phyloP scores from a whole-genome alignment of 2,329 filamentous ascomycete genomes.

The Stagonosporopsis vannaccii region DNA sequence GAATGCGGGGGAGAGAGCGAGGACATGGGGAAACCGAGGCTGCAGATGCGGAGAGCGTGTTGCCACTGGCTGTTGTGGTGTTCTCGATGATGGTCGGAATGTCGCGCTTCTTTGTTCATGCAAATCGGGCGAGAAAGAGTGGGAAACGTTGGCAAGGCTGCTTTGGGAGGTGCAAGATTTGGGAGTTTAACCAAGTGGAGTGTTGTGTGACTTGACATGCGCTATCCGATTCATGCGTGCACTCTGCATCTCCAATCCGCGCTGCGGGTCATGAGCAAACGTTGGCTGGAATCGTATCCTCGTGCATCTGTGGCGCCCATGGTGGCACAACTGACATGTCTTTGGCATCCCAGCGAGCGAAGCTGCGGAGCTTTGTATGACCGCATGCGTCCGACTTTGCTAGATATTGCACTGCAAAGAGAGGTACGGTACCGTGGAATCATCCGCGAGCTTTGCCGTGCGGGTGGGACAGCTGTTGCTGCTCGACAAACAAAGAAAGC shows the following conservation, averaged over 20 bases:
- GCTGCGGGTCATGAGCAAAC: neutral
- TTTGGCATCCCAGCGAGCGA: no score
- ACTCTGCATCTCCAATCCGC: no score
- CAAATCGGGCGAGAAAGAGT: neutral
- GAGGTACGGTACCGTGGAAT: no score
- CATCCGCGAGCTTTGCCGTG: no score
- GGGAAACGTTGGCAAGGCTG: slow-evolving; percentile 8
- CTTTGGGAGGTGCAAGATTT: slow-evolving; percentile 9
- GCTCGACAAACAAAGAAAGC: no score
- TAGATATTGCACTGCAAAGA: no score
- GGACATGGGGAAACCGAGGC: slow-evolving; percentile 12
- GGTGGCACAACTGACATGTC: neutral
- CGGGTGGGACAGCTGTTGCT: no score
- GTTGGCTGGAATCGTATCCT: neutral
- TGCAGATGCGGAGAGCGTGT: neutral
- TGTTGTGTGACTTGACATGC: slow-evolving; percentile 8
- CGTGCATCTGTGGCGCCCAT: neutral
- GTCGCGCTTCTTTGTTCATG: slow-evolving; percentile 5
- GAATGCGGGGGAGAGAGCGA: slow-evolving; percentile 14
- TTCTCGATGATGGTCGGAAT: neutral
- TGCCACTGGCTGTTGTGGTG: neutral
- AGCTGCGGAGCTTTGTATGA: neutral
- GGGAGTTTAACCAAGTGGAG: slow-evolving; percentile 4
- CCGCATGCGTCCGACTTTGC: neutral
- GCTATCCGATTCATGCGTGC: slow-evolving; percentile 13